Evolutionary conservation across 179 eudicot species (phyloP).

Genomic region (Camellia oleifera): DNA sequence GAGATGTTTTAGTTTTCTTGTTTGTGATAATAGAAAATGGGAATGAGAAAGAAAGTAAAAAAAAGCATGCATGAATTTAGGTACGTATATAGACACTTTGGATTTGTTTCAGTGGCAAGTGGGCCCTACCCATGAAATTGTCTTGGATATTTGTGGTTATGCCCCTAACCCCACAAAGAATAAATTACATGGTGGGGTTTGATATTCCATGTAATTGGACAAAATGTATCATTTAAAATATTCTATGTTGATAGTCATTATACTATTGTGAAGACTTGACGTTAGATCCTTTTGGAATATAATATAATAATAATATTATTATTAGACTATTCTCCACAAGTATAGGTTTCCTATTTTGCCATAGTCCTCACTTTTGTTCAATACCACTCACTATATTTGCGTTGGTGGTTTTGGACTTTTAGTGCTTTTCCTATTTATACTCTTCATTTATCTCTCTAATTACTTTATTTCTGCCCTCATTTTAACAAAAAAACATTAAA

Average conservation of each 20-base stretch:
- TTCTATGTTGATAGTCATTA: neutral
- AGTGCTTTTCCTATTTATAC: too few species aligned
- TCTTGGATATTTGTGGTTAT: neutral
- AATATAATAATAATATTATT: neutral
- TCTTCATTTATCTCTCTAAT: too few species aligned
- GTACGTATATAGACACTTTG: conserved; percentile 20
- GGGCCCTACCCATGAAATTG: neutral
- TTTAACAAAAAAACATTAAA: too few species aligned
- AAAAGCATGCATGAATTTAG: conserved; percentile 23
- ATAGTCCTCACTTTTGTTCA: neutral
- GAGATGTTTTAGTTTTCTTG: neutral
- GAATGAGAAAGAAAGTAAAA: neutral
- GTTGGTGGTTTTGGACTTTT: too few species aligned
- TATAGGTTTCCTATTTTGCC: neutral
- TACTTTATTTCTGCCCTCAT: too few species aligned
- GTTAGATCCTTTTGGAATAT: neutral
- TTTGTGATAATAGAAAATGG: neutral
- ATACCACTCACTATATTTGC: neutral
- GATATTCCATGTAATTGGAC: neutral
- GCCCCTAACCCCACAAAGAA: neutral
- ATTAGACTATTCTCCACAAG: neutral
- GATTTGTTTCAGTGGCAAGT: neutral
- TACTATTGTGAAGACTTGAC: neutral
- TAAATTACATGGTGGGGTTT: neutral
- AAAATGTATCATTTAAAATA: neutral